A percentile compares a stretch with the other conserved stretches of the same genome.
phyloP scores from a whole-genome alignment of 2,329 filamentous ascomycete genomes.

The Sporothrix luriei region DNA sequence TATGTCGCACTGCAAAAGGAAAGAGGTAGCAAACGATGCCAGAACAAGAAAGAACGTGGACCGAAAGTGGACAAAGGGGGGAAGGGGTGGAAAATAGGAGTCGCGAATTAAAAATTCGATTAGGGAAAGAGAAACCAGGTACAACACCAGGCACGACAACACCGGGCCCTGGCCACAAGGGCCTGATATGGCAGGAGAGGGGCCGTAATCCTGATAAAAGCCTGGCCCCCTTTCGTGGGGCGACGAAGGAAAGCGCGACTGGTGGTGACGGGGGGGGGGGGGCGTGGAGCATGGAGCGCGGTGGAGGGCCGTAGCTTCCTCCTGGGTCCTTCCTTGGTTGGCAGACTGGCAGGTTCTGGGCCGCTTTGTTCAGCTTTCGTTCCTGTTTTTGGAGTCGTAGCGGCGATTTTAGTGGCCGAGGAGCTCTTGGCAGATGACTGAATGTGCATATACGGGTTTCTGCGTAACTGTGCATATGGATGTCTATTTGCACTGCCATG shows the following conservation, averaged over 20 bases:
- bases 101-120: slow-evolving; percentile 28
- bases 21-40: slow-evolving; percentile 20
- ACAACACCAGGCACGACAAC: not conserved
- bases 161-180: not conserved
- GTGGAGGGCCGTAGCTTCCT: slow-evolving; percentile 25
- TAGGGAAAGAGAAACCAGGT: slow-evolving; percentile 19
- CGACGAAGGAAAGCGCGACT: slow-evolving; percentile 28
- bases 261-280: slow-evolving; percentile 8
- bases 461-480: not conserved
- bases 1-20: not conserved
- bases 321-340: not conserved
- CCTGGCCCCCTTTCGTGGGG: slow-evolving; percentile 33
- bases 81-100: slow-evolving; percentile 27
- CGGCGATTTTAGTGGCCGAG: slow-evolving; percentile 26
- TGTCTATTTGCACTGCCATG: not conserved
- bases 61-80: slow-evolving; percentile 5
- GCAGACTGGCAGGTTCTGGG: not conserved
- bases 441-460: not conserved
- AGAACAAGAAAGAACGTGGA: slow-evolving; percentile 23
- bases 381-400: slow-evolving; percentile 15
- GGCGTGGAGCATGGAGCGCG: slow-evolving; percentile 14
- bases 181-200: slow-evolving; percentile 7
- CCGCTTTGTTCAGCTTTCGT: not conserved
- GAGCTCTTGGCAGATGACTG: slow-evolving; percentile 1
- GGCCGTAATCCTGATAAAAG: slow-evolving; percentile 12